Base-by-base conservation (phyloP, 768 basidiomycete species). In the Tephrocybe sp. region DNA sequence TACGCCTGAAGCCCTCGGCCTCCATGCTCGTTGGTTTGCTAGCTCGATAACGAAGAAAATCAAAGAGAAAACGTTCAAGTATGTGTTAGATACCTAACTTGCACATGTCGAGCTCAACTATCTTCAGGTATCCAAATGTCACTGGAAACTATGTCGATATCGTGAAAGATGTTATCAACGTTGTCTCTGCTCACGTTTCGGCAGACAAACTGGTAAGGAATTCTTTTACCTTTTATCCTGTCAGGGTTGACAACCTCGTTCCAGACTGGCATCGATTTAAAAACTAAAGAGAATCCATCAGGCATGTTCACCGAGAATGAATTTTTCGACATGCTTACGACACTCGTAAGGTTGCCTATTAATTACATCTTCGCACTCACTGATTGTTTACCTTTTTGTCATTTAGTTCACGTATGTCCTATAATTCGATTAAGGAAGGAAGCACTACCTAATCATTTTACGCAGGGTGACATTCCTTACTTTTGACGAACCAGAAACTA, bases 241-340 rank as follows among this genome's bases (percentile, higher is more conserved):
- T n/a, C 24, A 6, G 15, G 0, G 9, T 11, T 30, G 15, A 20
- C 36, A 38, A 43, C 33, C 25, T 38, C 17, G 10, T 41, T n/a
- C 2, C 33, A 78, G 75, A 65, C 69, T 37, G 79, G 79, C 3
- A 66, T 81, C 24, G 59, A 71, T 11, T 57, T 79, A 34, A 81
- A 80, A 65, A 77, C 77, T 3, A 66, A 70, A 38, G 68, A 65
- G 24, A 74, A 73, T 30, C 75, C 76, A 2, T 56, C 58, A 3
- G 79, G 78, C 0, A 25, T 73, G 26, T 73, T 70, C 58, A 80
- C 77, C 0, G 75, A 73, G 51, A 67, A 75, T 33, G 77, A 81
- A 56, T 54, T 79, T 15, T 78, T 73, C 53, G 72, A 75, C 34
- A 77, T 77, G 70, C 63, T 77, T 21, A 40, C 64, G 3, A 58